Evolutionary conservation across 352 stramenopile species (phyloP), one percentile per base, ranked within the genome.

Genomic region (Phytophthora cryptogea): DNA sequence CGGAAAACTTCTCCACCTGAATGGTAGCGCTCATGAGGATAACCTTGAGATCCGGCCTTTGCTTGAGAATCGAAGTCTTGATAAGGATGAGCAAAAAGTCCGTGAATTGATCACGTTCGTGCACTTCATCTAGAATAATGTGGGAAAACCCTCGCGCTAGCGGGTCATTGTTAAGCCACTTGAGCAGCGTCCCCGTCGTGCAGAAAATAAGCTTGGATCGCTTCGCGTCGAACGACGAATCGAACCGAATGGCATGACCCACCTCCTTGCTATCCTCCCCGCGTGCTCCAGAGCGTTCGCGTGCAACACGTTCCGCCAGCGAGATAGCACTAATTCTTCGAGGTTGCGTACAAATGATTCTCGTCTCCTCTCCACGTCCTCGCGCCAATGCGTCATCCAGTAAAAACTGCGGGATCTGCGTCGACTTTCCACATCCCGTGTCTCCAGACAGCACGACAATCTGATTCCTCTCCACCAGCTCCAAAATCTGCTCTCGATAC

Each of bases 11-110:
- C 27, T 97, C 79, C 4, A 92, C 90, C 48, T 98, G 90, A 40
- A 99, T 96, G 5, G 96, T 99, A 6, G 96, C 96, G 59, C 86
- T 97, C 96, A 99, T 99, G 7, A 98, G 68, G 33, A 98, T 88
- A 2, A 98, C 68, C 66, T 96, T 92, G 17, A 98, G 78, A 60
- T 97, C 72, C 14, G 78, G 78, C 44, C 89, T 74, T 23, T 88
- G 77, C 45, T 80, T 76, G 4, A 97, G 71, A 42, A 98, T 86
- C 17, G 64, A 95, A 14, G 75, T 91, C 65, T 84, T 96, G 70
- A 98, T 82, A 45, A 97, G 63, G 63, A 99, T 98, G 31, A 99
- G 80, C 42, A 99, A 65, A 64, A 99, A 98, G 61, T 99, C 96
- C 1, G 92, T 98, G 56, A 97, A 97, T 47, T 95, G 87, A 62